These are phyloP conservation scores for Skeletonema potamos DNA, from an alignment of 108 stramenopile species.

Conservation along the genomic window DNA sequence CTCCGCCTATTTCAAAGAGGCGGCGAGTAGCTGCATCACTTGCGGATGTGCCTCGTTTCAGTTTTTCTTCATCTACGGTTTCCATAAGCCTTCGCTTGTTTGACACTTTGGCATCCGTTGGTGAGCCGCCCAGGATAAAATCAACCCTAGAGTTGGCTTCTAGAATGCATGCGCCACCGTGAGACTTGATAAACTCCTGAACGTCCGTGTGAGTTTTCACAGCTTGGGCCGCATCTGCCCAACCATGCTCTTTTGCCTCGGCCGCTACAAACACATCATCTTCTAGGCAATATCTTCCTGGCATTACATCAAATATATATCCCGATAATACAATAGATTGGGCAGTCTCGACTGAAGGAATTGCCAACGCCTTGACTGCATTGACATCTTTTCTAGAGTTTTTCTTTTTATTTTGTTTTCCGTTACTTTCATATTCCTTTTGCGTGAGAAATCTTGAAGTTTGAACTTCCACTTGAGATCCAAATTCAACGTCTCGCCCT, in stretches of 20 bases:
- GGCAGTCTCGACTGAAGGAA: constrained; percentile 12
- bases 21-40: constrained; percentile 21
- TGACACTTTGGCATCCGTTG: constrained; percentile 18
- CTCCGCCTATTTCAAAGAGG: constrained; percentile 19
- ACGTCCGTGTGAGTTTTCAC: constrained; percentile 61
- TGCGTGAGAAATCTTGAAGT: constrained; percentile 64
- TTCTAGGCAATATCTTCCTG: constrained; percentile 64
- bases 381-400: constrained; percentile 13
- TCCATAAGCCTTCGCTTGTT: constrained; percentile 16
- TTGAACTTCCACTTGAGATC: constrained; percentile 9
- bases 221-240: constrained; percentile 46
- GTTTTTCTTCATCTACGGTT: constrained; percentile 6
- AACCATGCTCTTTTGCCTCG: constrained; percentile 65
- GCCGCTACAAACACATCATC: constrained; percentile 50
- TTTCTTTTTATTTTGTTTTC: constrained; percentile 43
- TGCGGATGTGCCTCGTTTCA: constrained; percentile 8
- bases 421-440: constrained; percentile 43
- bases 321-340: constrained; percentile 47
- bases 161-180: constrained; percentile 62
- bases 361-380: constrained; percentile 28
- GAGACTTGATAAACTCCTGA: constrained; percentile 58
- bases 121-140: constrained; percentile 16
- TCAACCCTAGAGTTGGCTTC: constrained; percentile 18
- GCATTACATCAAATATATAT: constrained; percentile 59
- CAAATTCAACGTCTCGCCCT: constrained; percentile 26